These are phyloP conservation scores for Globisporangium abappressorium DNA, from an alignment of 352 stramenopile species.

Conservation along the genomic window DNA sequence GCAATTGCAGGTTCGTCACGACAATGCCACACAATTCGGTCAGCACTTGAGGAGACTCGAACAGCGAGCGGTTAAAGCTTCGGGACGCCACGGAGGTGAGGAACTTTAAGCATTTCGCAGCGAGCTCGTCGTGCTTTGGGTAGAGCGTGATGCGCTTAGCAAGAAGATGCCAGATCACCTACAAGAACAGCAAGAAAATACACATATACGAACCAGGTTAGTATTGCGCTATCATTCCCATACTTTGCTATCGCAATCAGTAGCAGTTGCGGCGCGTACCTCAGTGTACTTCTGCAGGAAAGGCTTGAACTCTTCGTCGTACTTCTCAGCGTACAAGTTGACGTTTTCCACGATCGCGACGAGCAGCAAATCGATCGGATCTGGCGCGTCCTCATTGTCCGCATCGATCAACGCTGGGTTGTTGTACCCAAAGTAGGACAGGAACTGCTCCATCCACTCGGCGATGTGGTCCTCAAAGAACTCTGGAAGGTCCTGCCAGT, in stretches of 20 bases:
- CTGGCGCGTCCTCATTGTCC: slow-evolving; percentile 91
- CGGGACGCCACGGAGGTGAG: slow-evolving; percentile 95
- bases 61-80: slow-evolving; percentile 91
- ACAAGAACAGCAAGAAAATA: neutral
- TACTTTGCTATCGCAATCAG: neutral
- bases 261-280: slow-evolving; percentile 7
- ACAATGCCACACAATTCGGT: slow-evolving; percentile 96
- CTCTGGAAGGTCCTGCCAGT: slow-evolving; percentile 98
- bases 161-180: slow-evolving; percentile 75
- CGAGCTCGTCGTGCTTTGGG: slow-evolving; percentile 94
- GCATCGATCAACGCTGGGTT: slow-evolving; percentile 90
- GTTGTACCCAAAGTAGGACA: slow-evolving; percentile 93
- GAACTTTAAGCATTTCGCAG: slow-evolving; percentile 97
- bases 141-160: slow-evolving; percentile 68
- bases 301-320: slow-evolving; percentile 98
- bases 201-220: neutral
- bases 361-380: slow-evolving; percentile 92
- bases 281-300: slow-evolving; percentile 95
- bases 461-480: slow-evolving; percentile 99
- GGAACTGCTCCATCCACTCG: slow-evolving; percentile 96
- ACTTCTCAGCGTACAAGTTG: slow-evolving; percentile 97
- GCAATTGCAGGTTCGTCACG: slow-evolving; percentile 96
- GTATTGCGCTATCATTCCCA: neutral
- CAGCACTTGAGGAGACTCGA: slow-evolving; percentile 74
- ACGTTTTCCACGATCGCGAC: slow-evolving; percentile 97